Base-by-base conservation (phyloP, 306 rosid species). In the Trifolium dubium region DNA sequence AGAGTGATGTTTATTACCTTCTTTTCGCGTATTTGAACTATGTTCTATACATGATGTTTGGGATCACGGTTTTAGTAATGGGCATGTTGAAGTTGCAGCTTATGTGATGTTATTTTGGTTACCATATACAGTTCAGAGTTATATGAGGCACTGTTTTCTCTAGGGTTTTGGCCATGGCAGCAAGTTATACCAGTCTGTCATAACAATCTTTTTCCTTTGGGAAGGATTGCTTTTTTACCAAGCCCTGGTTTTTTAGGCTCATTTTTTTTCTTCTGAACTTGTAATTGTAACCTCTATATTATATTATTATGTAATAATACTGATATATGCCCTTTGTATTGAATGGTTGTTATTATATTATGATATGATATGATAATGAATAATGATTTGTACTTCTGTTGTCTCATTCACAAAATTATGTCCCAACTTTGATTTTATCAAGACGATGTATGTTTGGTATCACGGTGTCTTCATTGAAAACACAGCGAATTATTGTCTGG, bases 151-250 rank as follows among this genome's bases (percentile, higher is more conserved):
- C 81, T 77, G 65, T 81, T 28, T 71, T 50, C 23, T 50, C 34
- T 15, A 79, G 91, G 90, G 90, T 71, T 85, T 90, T 80, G 98
- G 99, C 86, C 72, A 55, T 85, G 96, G 88, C 92, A 87, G 95
- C 83, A 13, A 58, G 78, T 86, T 81, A 72, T 85, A 58, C 77
- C 78, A 2, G 86, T 83, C 90, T 92, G 97, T 88, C 92, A 73
- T 73, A 67, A 92, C 92, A 81, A 67, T 71, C 88, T 78, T 78
- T 60, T 75, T 67, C 76, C 55, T 59, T 67, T 6, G 1, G 71
- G 85, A 69, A 67, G 71, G 89, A 75, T 85, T 82, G 85, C 84
- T 85, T 85, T 93, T 93, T 35, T 31, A 71, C 93, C 90, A 79
- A 73, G 64, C 86, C 92, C 74, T 0, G 61, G 63, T 28, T 82